Evolutionary conservation across 768 basidiomycete species (phyloP).

Genomic region (Pleurotus giganteus): DNA sequence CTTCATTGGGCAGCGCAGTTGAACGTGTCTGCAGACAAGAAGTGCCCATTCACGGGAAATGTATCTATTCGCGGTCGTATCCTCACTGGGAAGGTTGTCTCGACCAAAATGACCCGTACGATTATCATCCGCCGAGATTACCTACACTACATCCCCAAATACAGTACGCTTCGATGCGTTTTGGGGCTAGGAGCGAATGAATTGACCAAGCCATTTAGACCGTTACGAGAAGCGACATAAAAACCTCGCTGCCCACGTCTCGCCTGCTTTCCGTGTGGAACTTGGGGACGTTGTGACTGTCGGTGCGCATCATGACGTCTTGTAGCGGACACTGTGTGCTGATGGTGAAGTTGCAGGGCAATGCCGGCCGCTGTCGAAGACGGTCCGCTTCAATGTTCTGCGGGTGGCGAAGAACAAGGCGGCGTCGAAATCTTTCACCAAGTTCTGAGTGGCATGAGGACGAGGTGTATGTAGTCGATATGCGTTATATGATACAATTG

Average conservation of each 20-base stretch:
- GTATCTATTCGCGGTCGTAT: conserved; percentile 99
- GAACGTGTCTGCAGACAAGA: conserved; percentile 72
- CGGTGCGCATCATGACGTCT: conserved; percentile 53
- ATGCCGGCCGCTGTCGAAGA: conserved; percentile 99
- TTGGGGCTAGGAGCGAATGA: not conserved
- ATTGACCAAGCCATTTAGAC: conserved; percentile 43
- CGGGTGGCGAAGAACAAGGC: conserved; percentile 95
- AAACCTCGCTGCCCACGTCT: conserved; percentile 96
- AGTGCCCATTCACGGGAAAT: conserved; percentile 97
- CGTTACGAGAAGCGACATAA: conserved; percentile 99
- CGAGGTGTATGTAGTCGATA: not conserved
- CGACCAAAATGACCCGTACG: conserved; percentile 99
- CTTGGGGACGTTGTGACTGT: conserved; percentile 93
- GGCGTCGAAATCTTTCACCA: conserved; percentile 85
- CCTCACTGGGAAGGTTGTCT: conserved; percentile 95
- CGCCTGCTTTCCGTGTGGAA: conserved; percentile 98
- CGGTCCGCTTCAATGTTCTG: conserved; percentile 98
- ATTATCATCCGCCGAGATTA: conserved; percentile 95
- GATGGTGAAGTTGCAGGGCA: conserved; percentile 60
- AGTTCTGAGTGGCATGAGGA: conserved; percentile 62
- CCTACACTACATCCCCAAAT: conserved; percentile 97
- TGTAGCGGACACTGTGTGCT: not conserved
- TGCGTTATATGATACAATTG: not conserved
- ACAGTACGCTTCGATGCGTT: conserved; percentile 59
- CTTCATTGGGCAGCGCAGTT: not conserved